Conservation (phyloP, 495 filamentous ascomycete species). For the Neurospora sp. region DNA sequence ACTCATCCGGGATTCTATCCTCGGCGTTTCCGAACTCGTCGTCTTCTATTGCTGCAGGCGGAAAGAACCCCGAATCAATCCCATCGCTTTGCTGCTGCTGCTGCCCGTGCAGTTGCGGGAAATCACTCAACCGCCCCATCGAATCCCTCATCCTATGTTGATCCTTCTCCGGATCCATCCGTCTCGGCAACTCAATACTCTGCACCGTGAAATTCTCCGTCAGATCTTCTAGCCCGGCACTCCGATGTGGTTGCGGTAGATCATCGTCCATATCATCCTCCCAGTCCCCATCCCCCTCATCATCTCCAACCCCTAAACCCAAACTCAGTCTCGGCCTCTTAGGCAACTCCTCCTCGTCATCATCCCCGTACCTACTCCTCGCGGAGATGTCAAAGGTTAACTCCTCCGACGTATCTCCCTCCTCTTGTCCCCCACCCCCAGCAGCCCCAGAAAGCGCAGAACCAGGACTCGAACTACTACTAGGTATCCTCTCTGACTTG, state of each 20-base stretch:
- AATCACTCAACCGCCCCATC: slow-evolving; percentile 49
- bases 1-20: slow-evolving; percentile 32
- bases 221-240: slow-evolving; percentile 50
- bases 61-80: slow-evolving; percentile 39
- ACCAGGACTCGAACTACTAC: neutral
- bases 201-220: slow-evolving; percentile 53
- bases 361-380: slow-evolving; percentile 29
- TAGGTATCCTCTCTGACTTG: slow-evolving; percentile 38
- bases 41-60: slow-evolving; percentile 24
- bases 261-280: slow-evolving; percentile 42
- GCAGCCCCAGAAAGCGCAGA: slow-evolving; percentile 2
- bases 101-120: neutral
- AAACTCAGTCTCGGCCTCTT: slow-evolving; percentile 59
- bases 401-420: neutral
- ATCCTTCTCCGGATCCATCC: slow-evolving; percentile 46
- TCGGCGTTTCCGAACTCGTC: slow-evolving; percentile 6
- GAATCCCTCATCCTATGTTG: slow-evolving; percentile 19
- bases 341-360: slow-evolving; percentile 53
- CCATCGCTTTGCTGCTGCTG: slow-evolving; percentile 31
- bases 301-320: slow-evolving; percentile 17
- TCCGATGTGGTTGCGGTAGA: slow-evolving; percentile 52
- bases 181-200: slow-evolving; percentile 59
- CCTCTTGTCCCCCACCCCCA: slow-evolving; percentile 21
- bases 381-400: neutral
- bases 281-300: slow-evolving; percentile 28